Base-by-base conservation (phyloP, 1,284 basidiomycete species). In the Ceratobasidium sp. region DNA sequence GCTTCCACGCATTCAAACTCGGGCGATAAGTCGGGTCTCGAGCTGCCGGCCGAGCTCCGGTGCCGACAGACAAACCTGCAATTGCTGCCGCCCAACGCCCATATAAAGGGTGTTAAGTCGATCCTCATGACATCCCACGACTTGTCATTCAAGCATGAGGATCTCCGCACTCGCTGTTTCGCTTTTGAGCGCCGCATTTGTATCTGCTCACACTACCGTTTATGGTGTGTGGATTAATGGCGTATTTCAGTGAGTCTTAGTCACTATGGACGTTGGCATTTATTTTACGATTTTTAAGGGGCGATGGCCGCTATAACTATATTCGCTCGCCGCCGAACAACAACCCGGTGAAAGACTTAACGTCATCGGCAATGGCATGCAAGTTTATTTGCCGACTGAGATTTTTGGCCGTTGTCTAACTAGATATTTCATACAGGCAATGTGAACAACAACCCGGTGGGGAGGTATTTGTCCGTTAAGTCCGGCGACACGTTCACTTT, bases 311-410 rank as follows among this genome's bases (percentile, higher is more conserved):
- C 5, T 59, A 77, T 44, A 48, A 69, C 13, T 77, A 77, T 54
- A 77, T 77, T 69, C 64, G 75, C 50, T 77, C 75, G 15, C 75
- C 75, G 12, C 75, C 75, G 12, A 68, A 64, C 65, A 77, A 77
- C 54, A 66, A 66, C 54, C 75, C 75, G 12, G 75, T 77, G n/a
- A 77, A 77, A 56, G 75, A 77, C 56, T 46, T 77, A 40, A 68
- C 62, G 5, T 77, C 75, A 13, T 66, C 64, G 20, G 75, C 75
- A 28, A 68, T 77, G 75, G 75, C 75, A 26, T 77, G 75, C 61
- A 50, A 28, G 69, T 61, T 38, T 26, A 38, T 33, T 40, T 64
- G n/a, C n/a, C 10, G 6, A 15, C 38, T 54, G 2, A 38, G 15
- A 42, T 10, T 10, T 44, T 56, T 13, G 20, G 33, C 20, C 67